These are phyloP conservation scores for Tricholoma furcatifolium DNA, from an alignment of 768 basidiomycete genomes.

Conservation along the genomic window DNA sequence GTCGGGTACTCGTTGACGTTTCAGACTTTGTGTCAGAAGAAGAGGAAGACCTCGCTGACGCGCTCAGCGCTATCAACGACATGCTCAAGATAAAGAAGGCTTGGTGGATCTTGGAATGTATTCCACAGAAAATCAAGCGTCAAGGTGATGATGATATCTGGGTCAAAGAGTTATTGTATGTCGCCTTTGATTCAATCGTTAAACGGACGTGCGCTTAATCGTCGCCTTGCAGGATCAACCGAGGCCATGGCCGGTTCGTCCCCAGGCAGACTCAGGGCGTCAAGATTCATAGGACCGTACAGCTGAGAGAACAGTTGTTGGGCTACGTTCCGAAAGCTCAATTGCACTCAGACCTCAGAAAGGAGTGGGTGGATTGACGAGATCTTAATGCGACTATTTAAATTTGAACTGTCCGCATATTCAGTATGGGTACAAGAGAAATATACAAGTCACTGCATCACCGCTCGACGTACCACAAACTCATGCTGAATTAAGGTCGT, in stretches of 20 bases:
- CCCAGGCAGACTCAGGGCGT: constrained; percentile 35
- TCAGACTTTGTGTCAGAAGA: constrained; percentile 47
- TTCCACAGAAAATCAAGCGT: constrained; percentile 39
- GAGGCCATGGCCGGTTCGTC: constrained; percentile 39
- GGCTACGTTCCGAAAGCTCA: constrained; percentile 41
- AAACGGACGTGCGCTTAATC: background rate
- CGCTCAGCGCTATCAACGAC: constrained; percentile 50
- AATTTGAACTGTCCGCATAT: background rate
- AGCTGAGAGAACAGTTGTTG: constrained; percentile 35
- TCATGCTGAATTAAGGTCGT: no score
- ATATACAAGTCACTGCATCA: no score
- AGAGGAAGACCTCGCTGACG: constrained; percentile 60
- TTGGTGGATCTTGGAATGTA: constrained; percentile 71
- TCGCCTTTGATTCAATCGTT: constrained; percentile 3
- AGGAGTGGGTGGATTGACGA: constrained; percentile 39
- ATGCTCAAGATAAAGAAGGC: constrained; percentile 42
- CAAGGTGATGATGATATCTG: constrained; percentile 41
- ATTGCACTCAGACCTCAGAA: constrained; percentile 26
- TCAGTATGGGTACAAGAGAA: no score
- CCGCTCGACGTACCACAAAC: background rate
- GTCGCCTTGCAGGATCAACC: constrained; percentile 32
- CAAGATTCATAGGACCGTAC: constrained; percentile 47
- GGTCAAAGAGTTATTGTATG: constrained; percentile 36
- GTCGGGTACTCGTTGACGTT: constrained; percentile 22
- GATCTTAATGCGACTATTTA: background rate